Evolutionary conservation across 805 yeast species (phyloP).

Genomic region (Kodamaea sagamina): DNA sequence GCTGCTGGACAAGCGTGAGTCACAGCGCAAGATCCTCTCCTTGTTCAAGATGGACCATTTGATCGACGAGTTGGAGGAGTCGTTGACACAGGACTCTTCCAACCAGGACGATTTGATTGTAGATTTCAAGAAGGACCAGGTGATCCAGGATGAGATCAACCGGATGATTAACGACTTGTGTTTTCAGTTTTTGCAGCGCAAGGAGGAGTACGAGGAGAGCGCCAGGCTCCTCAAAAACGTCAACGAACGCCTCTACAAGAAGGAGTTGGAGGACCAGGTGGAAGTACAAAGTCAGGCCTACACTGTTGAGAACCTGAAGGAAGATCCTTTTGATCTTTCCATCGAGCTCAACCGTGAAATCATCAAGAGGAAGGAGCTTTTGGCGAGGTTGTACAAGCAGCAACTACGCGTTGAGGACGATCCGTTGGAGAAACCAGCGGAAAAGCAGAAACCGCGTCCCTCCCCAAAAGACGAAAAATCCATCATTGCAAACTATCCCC

Average conservation of each 20-base stretch:
- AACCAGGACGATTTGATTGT: slow-evolving; percentile 19
- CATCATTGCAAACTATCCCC: slow-evolving; percentile 27
- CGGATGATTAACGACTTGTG: slow-evolving; percentile 41
- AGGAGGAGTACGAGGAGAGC: slow-evolving; percentile 29
- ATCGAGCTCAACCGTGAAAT: slow-evolving; percentile 31
- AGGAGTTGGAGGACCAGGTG: slow-evolving; percentile 7
- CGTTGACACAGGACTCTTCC: slow-evolving; percentile 11
- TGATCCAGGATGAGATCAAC: slow-evolving; percentile 44
- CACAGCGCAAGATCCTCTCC: slow-evolving; percentile 31
- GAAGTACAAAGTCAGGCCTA: neutral
- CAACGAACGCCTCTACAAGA: slow-evolving; percentile 17
- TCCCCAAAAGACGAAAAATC: slow-evolving; percentile 14
- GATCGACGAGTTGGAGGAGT: slow-evolving; percentile 28
- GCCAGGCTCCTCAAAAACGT: slow-evolving; percentile 14
- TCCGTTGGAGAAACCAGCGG: neutral
- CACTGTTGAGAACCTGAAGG: neutral
- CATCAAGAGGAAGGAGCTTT: slow-evolving; percentile 21
- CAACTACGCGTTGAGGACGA: slow-evolving; percentile 25
- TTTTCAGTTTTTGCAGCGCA: slow-evolving; percentile 35
- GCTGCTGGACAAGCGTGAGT: slow-evolving; percentile 27
- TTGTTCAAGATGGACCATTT: slow-evolving; percentile 36
- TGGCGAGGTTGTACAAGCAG: slow-evolving; percentile 19
- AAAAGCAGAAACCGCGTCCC: neutral
- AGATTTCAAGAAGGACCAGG: slow-evolving; percentile 32
- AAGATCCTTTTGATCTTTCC: slow-evolving; percentile 21